These are phyloP conservation scores for Cladosporium halotolerans DNA, from an alignment of 2,329 filamentous ascomycete species.

Conservation along the genomic window DNA sequence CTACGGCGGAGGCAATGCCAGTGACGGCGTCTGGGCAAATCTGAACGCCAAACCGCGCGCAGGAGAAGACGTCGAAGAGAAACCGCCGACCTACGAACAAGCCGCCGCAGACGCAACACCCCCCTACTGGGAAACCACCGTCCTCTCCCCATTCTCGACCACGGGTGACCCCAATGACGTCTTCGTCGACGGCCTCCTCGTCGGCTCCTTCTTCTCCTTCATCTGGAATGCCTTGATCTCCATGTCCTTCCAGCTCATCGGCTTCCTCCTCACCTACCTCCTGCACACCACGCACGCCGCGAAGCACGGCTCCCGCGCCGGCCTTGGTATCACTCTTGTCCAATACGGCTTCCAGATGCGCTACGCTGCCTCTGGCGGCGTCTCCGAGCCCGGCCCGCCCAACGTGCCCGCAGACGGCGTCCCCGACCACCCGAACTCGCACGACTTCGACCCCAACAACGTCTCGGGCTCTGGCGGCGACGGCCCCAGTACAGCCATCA, in stretches of 20 bases:
- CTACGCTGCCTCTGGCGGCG: slow-evolving; percentile 37
- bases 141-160: slow-evolving; percentile 85
- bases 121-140: slow-evolving; percentile 98
- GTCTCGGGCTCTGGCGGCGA: slow-evolving; percentile 46
- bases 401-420: slow-evolving; percentile 37
- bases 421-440: slow-evolving; percentile 81
- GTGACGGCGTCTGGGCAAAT: slow-evolving; percentile 95
- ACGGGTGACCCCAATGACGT: slow-evolving; percentile 85
- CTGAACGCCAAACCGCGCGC: slow-evolving; percentile 82
- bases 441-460: slow-evolving; percentile 73
- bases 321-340: slow-evolving; percentile 88
- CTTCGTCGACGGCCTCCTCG: slow-evolving; percentile 92
- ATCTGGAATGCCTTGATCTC: slow-evolving; percentile 95
- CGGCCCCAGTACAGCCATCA: slow-evolving; percentile 45
- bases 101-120: slow-evolving; percentile 92
- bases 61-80: slow-evolving; percentile 76
- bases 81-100: slow-evolving; percentile 98
- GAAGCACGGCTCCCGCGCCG: slow-evolving; percentile 92
- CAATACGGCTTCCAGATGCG: slow-evolving; percentile 97
- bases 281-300: slow-evolving; percentile 96
- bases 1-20: slow-evolving; percentile 65
- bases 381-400: slow-evolving; percentile 17
- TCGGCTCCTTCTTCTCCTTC: slow-evolving; percentile 80
- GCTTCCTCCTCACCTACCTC: slow-evolving; percentile 95
- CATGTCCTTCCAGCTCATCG: slow-evolving; percentile 93